A percentile compares a stretch with the other conserved stretches of the same genome.
Conservation (phyloP, 805 yeast species). For the Saccharomyces cerevisiae region DNA sequence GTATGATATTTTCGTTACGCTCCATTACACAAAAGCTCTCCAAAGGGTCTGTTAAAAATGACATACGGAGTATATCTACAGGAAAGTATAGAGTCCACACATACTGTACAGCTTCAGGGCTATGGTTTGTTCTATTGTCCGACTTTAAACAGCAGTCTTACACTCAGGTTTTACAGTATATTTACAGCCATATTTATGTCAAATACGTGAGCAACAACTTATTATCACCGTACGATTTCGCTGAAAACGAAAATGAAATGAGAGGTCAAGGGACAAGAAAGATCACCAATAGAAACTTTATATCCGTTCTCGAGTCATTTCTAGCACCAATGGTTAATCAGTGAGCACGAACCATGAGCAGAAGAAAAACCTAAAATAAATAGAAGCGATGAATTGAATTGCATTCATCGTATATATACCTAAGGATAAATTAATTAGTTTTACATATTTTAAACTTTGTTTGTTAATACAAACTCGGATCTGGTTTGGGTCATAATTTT, state of each 20-base stretch:
- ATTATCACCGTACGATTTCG: conserved; percentile 28
- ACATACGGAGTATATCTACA: conserved; percentile 43
- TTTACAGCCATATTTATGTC: conserved; percentile 28
- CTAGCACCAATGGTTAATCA: conserved; percentile 25
- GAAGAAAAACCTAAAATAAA: background rate
- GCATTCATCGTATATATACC: background rate
- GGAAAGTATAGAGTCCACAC: conserved; percentile 72
- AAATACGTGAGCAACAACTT: conserved; percentile 25
- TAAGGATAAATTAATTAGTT: background rate
- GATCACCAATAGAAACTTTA: conserved; percentile 25
- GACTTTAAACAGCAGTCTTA: conserved; percentile 39
- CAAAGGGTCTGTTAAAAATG: conserved; percentile 26
- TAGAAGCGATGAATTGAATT: background rate
- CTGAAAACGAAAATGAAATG: conserved; percentile 21
- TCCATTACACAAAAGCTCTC: conserved; percentile 57
- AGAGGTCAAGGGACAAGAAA: conserved; percentile 29
- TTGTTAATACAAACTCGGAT: background rate
- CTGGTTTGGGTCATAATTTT: background rate
- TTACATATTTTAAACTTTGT: background rate
- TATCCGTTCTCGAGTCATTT: conserved; percentile 23
- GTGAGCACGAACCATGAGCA: conserved; percentile 1
- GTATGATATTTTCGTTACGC: conserved; percentile 71
- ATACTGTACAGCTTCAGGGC: conserved; percentile 68
- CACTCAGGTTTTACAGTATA: conserved; percentile 23
- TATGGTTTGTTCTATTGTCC: conserved; percentile 66